These are phyloP conservation scores for Laetiporus sulphureus DNA, from an alignment of 1,284 basidiomycete genomes.

Conservation along the genomic window DNA sequence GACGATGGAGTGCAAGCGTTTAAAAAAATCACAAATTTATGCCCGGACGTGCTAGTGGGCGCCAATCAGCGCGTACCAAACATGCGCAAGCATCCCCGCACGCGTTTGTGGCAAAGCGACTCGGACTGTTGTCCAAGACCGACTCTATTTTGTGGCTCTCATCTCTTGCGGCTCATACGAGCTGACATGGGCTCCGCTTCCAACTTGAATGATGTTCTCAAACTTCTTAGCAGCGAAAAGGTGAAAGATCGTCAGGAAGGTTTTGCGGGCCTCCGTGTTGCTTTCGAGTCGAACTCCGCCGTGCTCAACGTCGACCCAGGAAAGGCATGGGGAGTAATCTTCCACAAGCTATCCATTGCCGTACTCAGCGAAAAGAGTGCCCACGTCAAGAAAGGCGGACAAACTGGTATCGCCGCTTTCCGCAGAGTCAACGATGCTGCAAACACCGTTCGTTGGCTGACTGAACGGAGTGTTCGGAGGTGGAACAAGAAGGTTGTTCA, in stretches of 20 bases:
- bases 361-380: constrained; percentile 58
- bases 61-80: too few species aligned
- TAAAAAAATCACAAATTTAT: too few species aligned
- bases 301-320: constrained; percentile 51
- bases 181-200: too few species aligned
- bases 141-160: too few species aligned
- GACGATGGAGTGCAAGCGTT: too few species aligned
- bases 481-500: constrained; percentile 50
- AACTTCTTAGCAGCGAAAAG: constrained; percentile 56
- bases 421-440: constrained; percentile 60
- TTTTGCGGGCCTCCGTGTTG: constrained; percentile 46
- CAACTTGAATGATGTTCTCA: constrained; percentile 43
- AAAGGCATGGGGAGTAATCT: constrained; percentile 60
- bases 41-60: too few species aligned
- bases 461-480: constrained; percentile 47
- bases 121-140: too few species aligned
- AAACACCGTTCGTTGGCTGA: constrained; percentile 63
- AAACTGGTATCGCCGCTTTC: constrained; percentile 34
- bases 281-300: constrained; percentile 51
- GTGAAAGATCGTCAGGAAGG: constrained; percentile 71
- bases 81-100: too few species aligned
- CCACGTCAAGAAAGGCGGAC: constrained; percentile 36
- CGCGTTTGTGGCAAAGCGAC: too few species aligned
- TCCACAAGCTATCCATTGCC: constrained; percentile 65
- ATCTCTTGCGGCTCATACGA: too few species aligned